A percentile compares a stretch with the other conserved stretches of the same genome.
Evolutionary conservation across 2,329 filamentous ascomycete species (phyloP).

Genomic region (Aspergillus niger): DNA sequence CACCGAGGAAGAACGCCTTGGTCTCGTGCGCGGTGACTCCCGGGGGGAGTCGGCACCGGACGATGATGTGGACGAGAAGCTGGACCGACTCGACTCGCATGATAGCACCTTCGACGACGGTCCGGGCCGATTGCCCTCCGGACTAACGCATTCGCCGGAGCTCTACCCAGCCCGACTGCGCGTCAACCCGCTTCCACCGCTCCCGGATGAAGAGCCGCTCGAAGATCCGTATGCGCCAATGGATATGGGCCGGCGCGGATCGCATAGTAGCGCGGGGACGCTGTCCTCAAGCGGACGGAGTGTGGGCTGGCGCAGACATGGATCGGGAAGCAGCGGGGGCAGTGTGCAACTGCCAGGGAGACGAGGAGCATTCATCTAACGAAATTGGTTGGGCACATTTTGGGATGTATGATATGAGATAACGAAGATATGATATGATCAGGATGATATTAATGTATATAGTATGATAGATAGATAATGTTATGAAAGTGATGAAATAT

Average conservation of each 20-base stretch:
- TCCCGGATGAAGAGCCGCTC: constrained; percentile 32
- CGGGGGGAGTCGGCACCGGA: constrained; percentile 62
- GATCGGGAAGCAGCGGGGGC: constrained; percentile 7
- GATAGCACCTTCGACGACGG: constrained; percentile 17
- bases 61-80: constrained; percentile 32
- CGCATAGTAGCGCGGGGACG: constrained; percentile 28
- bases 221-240: constrained; percentile 9
- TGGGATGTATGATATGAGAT: constrained; percentile 12
- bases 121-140: constrained; percentile 1
- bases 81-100: constrained; percentile 27
- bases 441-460: constrained; percentile 16
- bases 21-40: constrained; percentile 76
- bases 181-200: constrained; percentile 35
- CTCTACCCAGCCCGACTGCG: constrained; percentile 25
- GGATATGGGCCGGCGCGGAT: constrained; percentile 16
- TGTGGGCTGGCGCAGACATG: constrained; percentile 34
- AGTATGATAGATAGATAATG: constrained; percentile 7
- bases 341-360: constrained; percentile 1
- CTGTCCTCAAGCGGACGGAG: constrained; percentile 22
- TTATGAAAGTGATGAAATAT: not conserved
- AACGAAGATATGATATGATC: constrained; percentile 15
- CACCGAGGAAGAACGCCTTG: constrained; percentile 80
- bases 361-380: constrained; percentile 15
- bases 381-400: not conserved
- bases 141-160: not conserved